These are phyloP conservation scores for Termitomyces heimii DNA, from an alignment of 768 basidiomycete genomes.

Conservation along the genomic window DNA sequence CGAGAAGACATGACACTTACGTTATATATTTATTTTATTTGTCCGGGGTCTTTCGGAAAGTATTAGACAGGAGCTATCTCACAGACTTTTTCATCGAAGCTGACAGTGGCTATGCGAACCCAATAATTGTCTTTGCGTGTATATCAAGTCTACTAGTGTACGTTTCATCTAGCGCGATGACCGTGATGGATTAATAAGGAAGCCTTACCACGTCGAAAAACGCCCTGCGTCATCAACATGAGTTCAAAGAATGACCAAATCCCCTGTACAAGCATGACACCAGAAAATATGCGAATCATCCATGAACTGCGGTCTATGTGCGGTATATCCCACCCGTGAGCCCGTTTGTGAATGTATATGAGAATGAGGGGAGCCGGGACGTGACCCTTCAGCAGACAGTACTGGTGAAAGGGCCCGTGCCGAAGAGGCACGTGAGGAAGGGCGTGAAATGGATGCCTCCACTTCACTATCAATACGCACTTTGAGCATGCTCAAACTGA, in stretches of 20 bases:
- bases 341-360: constrained; percentile 15
- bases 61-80: background rate
- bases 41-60: background rate
- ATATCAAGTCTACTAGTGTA: background rate
- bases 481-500: constrained; percentile 86
- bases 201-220: background rate
- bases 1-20: background rate
- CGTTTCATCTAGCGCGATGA: background rate
- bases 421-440: constrained; percentile 33
- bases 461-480: constrained; percentile 84
- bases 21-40: background rate
- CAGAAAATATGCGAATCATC: constrained; percentile 89
- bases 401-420: constrained; percentile 47
- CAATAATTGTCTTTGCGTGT: background rate
- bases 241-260: constrained; percentile 65
- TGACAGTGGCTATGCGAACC: background rate
- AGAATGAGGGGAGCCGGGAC: constrained; percentile 15
- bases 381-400: constrained; percentile 30
- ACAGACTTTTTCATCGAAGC: background rate
- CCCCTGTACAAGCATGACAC: constrained; percentile 79
- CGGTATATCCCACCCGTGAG: constrained; percentile 14
- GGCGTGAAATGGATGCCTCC: constrained; percentile 34
- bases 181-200: background rate
- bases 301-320: constrained; percentile 65
- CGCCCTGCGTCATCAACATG: background rate